Evolutionary conservation across 163 green algal genomes (phyloP).

Genomic region (Scenedesmus sp.): DNA sequence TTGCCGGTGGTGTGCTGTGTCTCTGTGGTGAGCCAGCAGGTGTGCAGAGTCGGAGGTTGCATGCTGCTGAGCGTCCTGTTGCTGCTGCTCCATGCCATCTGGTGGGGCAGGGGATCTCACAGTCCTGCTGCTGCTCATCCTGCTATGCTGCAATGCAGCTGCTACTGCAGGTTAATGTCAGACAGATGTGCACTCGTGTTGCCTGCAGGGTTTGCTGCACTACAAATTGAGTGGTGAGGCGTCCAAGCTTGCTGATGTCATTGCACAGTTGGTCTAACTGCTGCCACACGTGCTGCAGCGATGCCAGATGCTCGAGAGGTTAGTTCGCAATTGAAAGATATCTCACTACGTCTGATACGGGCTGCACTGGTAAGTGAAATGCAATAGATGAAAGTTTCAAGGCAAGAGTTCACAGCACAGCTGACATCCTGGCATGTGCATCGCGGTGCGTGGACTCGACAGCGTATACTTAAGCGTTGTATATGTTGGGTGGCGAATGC

Average conservation of each 20-base stretch:
- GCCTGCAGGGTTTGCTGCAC: background rate
- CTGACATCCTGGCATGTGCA: background rate
- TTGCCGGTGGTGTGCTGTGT: background rate
- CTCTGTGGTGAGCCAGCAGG: background rate
- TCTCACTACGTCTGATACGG: background rate
- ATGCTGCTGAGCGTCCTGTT: background rate
- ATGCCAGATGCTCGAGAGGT: background rate
- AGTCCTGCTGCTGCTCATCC: background rate
- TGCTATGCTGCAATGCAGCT: background rate
- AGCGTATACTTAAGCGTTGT: background rate
- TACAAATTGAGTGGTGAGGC: background rate
- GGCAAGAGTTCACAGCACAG: background rate
- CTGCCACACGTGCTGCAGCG: background rate
- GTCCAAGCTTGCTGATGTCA: constrained; percentile 10
- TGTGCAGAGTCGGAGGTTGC: background rate
- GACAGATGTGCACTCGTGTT: background rate
- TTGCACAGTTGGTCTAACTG: background rate
- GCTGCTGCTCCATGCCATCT: constrained; percentile 26
- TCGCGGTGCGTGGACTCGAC: background rate
- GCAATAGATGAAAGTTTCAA: background rate
- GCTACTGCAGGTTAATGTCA: background rate
- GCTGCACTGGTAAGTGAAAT: background rate
- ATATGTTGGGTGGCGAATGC: background rate
- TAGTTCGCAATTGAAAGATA: background rate
- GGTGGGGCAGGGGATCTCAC: background rate